Percentiles rank a stretch among this genome's conserved stretches.
phyloP scores from a whole-genome alignment of 176 grass and related monocot genomes.

The Poa annua region DNA sequence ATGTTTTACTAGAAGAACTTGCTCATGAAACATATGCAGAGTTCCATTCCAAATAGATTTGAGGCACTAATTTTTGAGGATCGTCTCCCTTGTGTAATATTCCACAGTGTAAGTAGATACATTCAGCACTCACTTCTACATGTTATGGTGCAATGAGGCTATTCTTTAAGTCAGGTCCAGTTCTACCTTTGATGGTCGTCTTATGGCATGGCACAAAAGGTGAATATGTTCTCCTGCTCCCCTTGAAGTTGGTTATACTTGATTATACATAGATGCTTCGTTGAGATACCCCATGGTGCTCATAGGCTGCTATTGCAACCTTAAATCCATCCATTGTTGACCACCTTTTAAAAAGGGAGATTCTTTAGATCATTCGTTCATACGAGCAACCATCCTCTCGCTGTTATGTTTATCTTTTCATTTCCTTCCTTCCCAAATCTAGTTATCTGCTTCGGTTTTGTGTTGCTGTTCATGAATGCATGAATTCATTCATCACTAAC shows the following conservation, averaged over 20 bases:
- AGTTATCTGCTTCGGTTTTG: neutral
- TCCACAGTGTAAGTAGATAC: neutral
- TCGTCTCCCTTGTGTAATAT: constrained; percentile 13
- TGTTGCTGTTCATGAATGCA: neutral
- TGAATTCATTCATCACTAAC: constrained; percentile 26
- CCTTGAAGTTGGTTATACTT: constrained; percentile 32
- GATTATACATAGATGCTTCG: constrained; percentile 31
- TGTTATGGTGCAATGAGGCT: neutral
- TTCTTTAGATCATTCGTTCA: neutral
- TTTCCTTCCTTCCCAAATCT: neutral
- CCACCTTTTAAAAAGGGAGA: constrained; percentile 6
- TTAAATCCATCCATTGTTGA: neutral
- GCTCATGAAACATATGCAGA: neutral
- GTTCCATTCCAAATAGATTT: neutral
- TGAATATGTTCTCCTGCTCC: neutral
- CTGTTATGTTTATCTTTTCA: neutral
- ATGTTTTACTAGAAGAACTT: neutral
- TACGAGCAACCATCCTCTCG: neutral
- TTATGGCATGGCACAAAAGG: constrained; percentile 31
- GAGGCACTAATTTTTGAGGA: neutral
- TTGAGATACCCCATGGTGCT: constrained; percentile 16
- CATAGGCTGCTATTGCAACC: constrained; percentile 7
- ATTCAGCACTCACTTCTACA: constrained; percentile 25
- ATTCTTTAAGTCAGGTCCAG: constrained; percentile 29
- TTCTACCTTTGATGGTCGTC: constrained; percentile 3